Conservation (phyloP, 2,329 filamentous ascomycete genomes). For the Fusarium odoratissimum region DNA sequence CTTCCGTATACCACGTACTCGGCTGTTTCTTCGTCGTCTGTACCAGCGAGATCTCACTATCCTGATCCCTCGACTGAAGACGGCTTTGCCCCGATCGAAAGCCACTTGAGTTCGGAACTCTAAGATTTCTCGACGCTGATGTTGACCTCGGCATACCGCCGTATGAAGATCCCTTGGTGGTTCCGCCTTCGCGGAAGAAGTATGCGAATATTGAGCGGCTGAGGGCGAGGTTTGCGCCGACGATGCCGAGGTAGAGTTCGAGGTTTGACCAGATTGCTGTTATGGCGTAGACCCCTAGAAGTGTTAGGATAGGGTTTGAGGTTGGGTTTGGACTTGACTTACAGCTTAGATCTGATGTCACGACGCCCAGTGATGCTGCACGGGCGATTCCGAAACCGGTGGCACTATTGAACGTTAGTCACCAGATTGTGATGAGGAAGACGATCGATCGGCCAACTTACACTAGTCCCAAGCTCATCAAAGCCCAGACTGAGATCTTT, state of each 20-base stretch:
- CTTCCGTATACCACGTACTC: constrained; percentile 18
- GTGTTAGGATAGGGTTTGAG: background rate
- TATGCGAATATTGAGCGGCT: constrained; percentile 37
- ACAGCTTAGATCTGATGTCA: constrained; percentile 40
- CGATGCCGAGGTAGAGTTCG: constrained; percentile 53
- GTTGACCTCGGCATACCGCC: constrained; percentile 9
- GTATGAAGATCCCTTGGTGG: constrained; percentile 11
- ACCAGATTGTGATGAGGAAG: rapidly evolving
- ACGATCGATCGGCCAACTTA: background rate
- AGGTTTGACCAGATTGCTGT: constrained; percentile 54
- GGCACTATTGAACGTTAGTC: constrained; percentile 21
- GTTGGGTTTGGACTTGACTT: background rate
- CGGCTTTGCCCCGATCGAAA: constrained; percentile 14
- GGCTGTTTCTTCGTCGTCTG: constrained; percentile 12
- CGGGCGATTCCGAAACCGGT: constrained; percentile 39
- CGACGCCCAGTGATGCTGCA: constrained; percentile 34
- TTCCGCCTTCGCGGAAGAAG: constrained; percentile 18
- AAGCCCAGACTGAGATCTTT: constrained; percentile 47
- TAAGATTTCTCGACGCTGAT: constrained; percentile 14
- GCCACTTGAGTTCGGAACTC: constrained; percentile 9
- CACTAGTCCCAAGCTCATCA: constrained; percentile 50
- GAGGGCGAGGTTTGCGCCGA: constrained; percentile 48
- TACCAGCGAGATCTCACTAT: constrained; percentile 39
- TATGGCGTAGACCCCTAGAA: constrained; percentile 47
- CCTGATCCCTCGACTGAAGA: constrained; percentile 13